Evolutionary conservation across 208 protist genomes (phyloP).

Genomic region (Crithidia fasciculata): DNA sequence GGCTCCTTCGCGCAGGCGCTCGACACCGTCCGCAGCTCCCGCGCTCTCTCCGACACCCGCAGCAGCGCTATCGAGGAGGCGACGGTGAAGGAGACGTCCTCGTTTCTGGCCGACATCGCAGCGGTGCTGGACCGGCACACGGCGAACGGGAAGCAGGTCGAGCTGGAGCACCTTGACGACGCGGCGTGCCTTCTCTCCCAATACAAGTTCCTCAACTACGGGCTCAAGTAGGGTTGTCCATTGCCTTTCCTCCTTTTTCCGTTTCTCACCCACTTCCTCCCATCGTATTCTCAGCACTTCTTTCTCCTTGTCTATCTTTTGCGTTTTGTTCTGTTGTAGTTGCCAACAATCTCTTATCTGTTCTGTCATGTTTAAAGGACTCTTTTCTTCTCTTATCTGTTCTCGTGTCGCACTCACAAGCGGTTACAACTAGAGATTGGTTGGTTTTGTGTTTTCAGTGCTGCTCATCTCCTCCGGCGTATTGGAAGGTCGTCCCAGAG

Average conservation of each 20-base stretch:
- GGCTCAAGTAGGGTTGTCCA: slow-evolving; percentile 30
- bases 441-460: too few relatives aligned
- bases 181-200: slow-evolving; percentile 54
- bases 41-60: slow-evolving; percentile 3
- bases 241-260: slow-evolving; percentile 7
- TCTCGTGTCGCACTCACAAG: too few relatives aligned
- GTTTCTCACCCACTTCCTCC: not conserved
- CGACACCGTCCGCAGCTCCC: slow-evolving; percentile 1
- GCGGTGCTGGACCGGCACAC: slow-evolving; percentile 48
- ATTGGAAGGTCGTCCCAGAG: too few relatives aligned
- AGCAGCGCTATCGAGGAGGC: slow-evolving; percentile 2
- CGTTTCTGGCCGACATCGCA: slow-evolving; percentile 63
- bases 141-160: slow-evolving; percentile 38
- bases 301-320: not conserved
- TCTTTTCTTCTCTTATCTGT: too few relatives aligned
- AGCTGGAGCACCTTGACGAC: slow-evolving; percentile 56
- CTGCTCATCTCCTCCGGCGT: too few relatives aligned
- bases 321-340: too few relatives aligned
- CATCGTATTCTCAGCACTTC: slow-evolving; percentile 3
- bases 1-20: slow-evolving; percentile 15
- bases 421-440: too few relatives aligned
- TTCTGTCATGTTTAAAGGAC: too few relatives aligned
- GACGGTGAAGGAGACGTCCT: slow-evolving; percentile 21
- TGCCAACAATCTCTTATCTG: too few relatives aligned
- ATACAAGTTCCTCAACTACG: slow-evolving; percentile 66